Evolutionary conservation across 768 basidiomycete species (phyloP).

Genomic region (Leccinum obscurum): DNA sequence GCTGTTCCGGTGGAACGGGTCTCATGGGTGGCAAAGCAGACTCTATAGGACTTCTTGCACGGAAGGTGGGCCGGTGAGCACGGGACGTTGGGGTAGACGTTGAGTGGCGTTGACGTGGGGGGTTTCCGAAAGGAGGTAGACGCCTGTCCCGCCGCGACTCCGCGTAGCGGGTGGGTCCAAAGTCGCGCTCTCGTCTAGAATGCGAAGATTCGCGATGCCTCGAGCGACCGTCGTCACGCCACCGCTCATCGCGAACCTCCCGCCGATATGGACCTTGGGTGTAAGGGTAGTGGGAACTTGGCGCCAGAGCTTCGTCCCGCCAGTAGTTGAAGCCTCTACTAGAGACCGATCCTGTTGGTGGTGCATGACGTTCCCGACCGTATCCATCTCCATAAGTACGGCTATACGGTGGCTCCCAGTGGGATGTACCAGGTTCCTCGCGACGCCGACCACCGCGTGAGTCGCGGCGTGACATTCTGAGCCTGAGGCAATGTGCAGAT

Average conservation of each 20-base stretch:
- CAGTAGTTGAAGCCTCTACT: slow-evolving; percentile 25
- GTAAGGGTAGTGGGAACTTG: slow-evolving; percentile 4
- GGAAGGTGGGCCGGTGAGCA: slow-evolving; percentile 8
- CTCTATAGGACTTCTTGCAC: slow-evolving; percentile 10
- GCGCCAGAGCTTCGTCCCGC: slow-evolving; percentile 15
- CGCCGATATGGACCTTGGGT: slow-evolving; percentile 5
- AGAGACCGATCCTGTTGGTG: not conserved
- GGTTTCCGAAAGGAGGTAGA: slow-evolving; percentile 1
- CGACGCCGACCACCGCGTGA: slow-evolving; percentile 14
- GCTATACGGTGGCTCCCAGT: slow-evolving; percentile 4
- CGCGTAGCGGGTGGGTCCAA: slow-evolving; percentile 6
- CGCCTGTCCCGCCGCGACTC: slow-evolving; percentile 9
- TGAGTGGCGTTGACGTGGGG: slow-evolving; percentile 14
- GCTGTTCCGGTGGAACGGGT: not conserved
- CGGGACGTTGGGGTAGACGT: slow-evolving; percentile 11
- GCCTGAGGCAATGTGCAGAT: slow-evolving; percentile 10
- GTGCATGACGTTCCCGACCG: slow-evolving; percentile 12
- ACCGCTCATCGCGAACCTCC: slow-evolving; percentile 11
- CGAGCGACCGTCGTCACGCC: slow-evolving; percentile 13
- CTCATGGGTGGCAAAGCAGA: not conserved
- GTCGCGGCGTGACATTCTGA: slow-evolving; percentile 11
- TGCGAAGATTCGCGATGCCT: slow-evolving; percentile 11
- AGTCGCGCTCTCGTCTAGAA: slow-evolving; percentile 9
- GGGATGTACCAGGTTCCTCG: slow-evolving; percentile 11
- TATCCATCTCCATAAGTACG: slow-evolving; percentile 11